Evolutionary conservation across 768 basidiomycete species (phyloP), one percentile per base, ranked within the genome.

Genomic region (Panus rudis): DNA sequence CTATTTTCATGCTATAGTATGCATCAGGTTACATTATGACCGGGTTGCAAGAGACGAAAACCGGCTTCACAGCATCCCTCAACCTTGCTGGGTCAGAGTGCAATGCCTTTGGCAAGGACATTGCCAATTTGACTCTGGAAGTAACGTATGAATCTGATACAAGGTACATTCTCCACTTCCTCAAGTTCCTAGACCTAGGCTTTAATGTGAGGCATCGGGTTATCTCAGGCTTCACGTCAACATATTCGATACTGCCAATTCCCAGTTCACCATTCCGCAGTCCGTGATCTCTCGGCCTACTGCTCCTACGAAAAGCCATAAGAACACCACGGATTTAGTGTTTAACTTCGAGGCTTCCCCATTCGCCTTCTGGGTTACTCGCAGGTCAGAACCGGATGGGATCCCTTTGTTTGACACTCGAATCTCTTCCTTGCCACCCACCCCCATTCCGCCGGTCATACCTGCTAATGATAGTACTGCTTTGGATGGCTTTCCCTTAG

Each of bases 331-430:
- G 0, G 84, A 88, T 52, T 67, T 89, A 8, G 63, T 78, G 4
- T 88, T 89, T 66, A 79, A 86, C 55, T 76, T 78, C 47, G 68
- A 79, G 2, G 5, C 69, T 1, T 64, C 67, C 0, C 85, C 87
- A 0, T 89, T 89, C 56, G 76, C 79, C 2, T 89, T 88, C 57
- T 89, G 84, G 84, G 78, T 89, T 49, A 84, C 82, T 1, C 76
- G 84, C 33, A 75, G 78, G 20, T 75, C 76, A 3, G 66, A 74
- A 7, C 79, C 78, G 3, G 58, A 70, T 24, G 69, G 65, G 5
- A 52, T 55, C 34, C 81, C 78, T 40, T 59, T 89, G 19, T 88
- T 88, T 52, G 84, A 89, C 53, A 88, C 85, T 1, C 73, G 85
- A 31, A 57, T 71, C 7, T 50, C 69, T 0, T 84, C 81, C 0